Evolutionary conservation across 768 basidiomycete genomes (phyloP).

Genomic region (Trametes villosa): DNA sequence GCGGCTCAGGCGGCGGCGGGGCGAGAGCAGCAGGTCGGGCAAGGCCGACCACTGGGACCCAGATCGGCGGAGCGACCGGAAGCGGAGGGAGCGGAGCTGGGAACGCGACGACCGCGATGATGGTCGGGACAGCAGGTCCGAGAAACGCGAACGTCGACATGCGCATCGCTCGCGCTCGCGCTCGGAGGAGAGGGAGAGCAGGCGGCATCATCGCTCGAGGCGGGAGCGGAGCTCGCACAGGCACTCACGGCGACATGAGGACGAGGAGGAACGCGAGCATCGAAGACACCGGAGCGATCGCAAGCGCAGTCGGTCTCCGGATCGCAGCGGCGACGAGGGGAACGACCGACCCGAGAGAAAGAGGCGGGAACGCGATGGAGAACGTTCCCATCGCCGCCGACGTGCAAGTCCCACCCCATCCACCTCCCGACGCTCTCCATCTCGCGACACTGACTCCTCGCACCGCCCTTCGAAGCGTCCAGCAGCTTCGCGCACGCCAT

Average conservation of each 20-base stretch:
- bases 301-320: slow-evolving; percentile 19
- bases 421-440: slow-evolving; percentile 3
- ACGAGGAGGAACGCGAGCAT: slow-evolving; percentile 16
- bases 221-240: slow-evolving; percentile 8
- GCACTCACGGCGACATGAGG: slow-evolving; percentile 5
- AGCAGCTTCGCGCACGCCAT: background rate
- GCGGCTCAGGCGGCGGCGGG: slow-evolving; percentile 48
- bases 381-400: slow-evolving; percentile 12
- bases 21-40: slow-evolving; percentile 34
- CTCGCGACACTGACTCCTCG: background rate
- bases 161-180: slow-evolving; percentile 36
- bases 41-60: slow-evolving; percentile 50
- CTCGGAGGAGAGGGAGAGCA: slow-evolving; percentile 22
- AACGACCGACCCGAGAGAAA: slow-evolving; percentile 12
- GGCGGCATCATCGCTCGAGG: slow-evolving; percentile 9
- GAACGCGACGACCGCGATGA: slow-evolving; percentile 42
- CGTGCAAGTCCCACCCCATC: background rate
- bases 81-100: slow-evolving; percentile 54
- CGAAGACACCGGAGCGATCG: slow-evolving; percentile 13
- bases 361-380: slow-evolving; percentile 7
- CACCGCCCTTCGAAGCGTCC: background rate
- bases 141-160: slow-evolving; percentile 25
- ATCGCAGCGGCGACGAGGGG: slow-evolving; percentile 7
- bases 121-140: slow-evolving; percentile 41
- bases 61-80: slow-evolving; percentile 49